These are phyloP conservation scores for Pythium sp. DNA, from an alignment of 352 stramenopile genomes.

Conservation along the genomic window DNA sequence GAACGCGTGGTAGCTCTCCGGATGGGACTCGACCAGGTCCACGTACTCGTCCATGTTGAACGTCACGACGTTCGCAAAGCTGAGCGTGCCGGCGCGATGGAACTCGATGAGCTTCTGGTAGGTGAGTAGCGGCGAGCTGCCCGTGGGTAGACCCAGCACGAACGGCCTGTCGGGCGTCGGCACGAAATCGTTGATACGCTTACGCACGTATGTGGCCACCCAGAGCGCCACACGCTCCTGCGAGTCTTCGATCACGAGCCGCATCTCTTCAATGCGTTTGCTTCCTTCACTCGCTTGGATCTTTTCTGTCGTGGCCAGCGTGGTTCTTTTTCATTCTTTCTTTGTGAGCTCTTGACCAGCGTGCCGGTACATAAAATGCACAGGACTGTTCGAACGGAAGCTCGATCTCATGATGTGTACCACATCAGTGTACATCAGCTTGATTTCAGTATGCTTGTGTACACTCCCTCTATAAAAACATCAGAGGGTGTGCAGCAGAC, in stretches of 20 bases:
- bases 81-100: slow-evolving; percentile 35
- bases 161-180: slow-evolving; percentile 75
- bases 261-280: slow-evolving; percentile 35
- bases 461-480: no score
- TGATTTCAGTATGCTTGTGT: no score
- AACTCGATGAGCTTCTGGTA: slow-evolving; percentile 85
- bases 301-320: neutral
- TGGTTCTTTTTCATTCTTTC: neutral
- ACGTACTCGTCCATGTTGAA: slow-evolving; percentile 94
- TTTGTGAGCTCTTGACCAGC: neutral
- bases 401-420: no score
- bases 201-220: slow-evolving; percentile 78
- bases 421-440: no score
- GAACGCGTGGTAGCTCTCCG: slow-evolving; percentile 89
- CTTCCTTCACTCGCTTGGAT: neutral
- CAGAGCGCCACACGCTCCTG: slow-evolving; percentile 59
- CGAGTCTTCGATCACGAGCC: slow-evolving; percentile 84
- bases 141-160: slow-evolving; percentile 85
- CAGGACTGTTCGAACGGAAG: neutral
- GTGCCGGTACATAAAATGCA: neutral
- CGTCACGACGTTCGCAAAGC: slow-evolving; percentile 86
- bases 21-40: slow-evolving; percentile 65
- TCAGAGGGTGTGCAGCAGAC: no score
- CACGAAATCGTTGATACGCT: slow-evolving; percentile 77
- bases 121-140: slow-evolving; percentile 79